phyloP scores from a whole-genome alignment of 2,329 filamentous ascomycete genomes.

The Cercospora zeae-maydis region DNA sequence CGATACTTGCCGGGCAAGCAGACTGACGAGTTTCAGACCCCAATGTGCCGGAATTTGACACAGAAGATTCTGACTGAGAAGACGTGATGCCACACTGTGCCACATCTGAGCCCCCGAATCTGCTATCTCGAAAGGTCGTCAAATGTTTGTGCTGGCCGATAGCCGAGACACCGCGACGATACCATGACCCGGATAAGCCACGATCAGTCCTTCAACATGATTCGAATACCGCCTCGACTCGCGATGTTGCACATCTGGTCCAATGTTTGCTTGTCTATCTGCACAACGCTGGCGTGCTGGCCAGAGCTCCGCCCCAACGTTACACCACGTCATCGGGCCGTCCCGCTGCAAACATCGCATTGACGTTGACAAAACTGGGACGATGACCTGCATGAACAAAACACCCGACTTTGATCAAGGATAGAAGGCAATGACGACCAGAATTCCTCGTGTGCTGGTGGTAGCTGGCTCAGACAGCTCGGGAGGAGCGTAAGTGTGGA shows the following conservation, averaged over 20 bases:
- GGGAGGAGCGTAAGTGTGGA: slow-evolving; percentile 71
- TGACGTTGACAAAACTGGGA: not conserved
- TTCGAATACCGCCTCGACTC: not conserved
- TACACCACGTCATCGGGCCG: slow-evolving; percentile 11
- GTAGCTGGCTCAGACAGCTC: slow-evolving; percentile 90
- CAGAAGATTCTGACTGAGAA: slow-evolving; percentile 45
- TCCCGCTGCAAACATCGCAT: slow-evolving; percentile 13
- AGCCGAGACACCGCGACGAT: not conserved
- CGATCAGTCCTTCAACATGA: not conserved
- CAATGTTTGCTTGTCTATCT: not conserved
- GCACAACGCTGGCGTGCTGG: not conserved
- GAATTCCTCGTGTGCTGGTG: slow-evolving; percentile 61
- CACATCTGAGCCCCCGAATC: not conserved
- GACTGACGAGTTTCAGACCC: slow-evolving; percentile 38
- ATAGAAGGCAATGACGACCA: slow-evolving; percentile 1
- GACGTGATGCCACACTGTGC: not conserved
- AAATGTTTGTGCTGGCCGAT: not conserved
- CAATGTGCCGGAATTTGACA: slow-evolving; percentile 44
- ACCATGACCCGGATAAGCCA: not conserved
- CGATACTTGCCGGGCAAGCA: not conserved
- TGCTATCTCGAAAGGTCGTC: not conserved
- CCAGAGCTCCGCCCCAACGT: not conserved
- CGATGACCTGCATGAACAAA: slow-evolving; percentile 4
- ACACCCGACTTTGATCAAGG: not conserved
- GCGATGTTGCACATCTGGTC: too few relatives aligned